Base-by-base conservation (phyloP, 345 rosid genomes). In the Citropsis articulata region DNA sequence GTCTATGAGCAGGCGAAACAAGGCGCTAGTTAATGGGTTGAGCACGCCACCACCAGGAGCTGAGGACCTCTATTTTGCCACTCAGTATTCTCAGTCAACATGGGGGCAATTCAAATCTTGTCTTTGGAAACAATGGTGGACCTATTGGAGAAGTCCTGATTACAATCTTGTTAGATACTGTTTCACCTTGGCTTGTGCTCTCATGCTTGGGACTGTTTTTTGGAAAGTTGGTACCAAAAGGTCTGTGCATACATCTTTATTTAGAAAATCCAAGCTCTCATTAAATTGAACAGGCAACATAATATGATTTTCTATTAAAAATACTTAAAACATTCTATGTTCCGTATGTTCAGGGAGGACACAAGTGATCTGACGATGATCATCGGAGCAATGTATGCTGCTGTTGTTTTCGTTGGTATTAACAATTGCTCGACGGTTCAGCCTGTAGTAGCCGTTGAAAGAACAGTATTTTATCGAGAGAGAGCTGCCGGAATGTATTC, bases 101-200 rank as follows among this genome's bases (percentile, higher is more conserved):
- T 88, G 76, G 79, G 92, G 91, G 16, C 92, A 92, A 72, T 89
- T 89, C 87, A 89, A 87, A 79, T 87, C 86, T 65, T 90, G 94
- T 81, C 53, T 89, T 1, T 92, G 94, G 97, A 90, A 90, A 75
- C 91, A 88, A 61, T 87, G 89, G 91, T 83, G 88, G 83, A 89
- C 92, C 71, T 89, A 88, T 28, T 92, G 97, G 97, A 87, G 97
- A 84, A 92, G 90, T 77, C 93, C 94, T 21, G 91, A 90, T 36
- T 90, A 90, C 75, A 92, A 90, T 78, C 87, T 90, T 14, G 89
- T 89, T 19, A 78, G 93, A 71, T 83, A 76, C 79, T 85, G 84
- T 74, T 90, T 90, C 86, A 92, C 93, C 35, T 38, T 89, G 59
- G 48, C 79, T 67, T 24, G 75, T 45, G 88, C 91, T 14, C 86